Evolutionary conservation across 2,329 filamentous ascomycete species (phyloP).

Genomic region (Talaromyces sp.): DNA sequence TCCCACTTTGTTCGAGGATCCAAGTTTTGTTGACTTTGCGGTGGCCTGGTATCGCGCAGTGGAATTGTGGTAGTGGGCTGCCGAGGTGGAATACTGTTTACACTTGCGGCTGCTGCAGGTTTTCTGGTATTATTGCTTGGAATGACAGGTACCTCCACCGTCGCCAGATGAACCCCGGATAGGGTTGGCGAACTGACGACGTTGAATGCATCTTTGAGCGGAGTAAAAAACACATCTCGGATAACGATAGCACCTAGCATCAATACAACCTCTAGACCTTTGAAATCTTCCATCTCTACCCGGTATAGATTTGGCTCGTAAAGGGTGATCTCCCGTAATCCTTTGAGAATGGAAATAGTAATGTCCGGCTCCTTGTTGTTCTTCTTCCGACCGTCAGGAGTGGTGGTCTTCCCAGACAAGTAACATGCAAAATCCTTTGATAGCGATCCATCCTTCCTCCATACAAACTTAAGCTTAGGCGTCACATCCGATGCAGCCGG

Average conservation of each 20-base stretch:
- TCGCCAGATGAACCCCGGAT: slow-evolving; percentile 16
- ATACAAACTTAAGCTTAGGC: slow-evolving; percentile 78
- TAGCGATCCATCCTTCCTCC: slow-evolving; percentile 83
- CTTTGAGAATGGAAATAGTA: slow-evolving; percentile 81
- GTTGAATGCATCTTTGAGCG: slow-evolving; percentile 75
- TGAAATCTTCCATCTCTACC: slow-evolving; percentile 89
- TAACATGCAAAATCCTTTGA: slow-evolving; percentile 87
- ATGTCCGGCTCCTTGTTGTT: slow-evolving; percentile 94
- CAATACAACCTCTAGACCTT: slow-evolving; percentile 83
- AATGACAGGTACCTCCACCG: not conserved
- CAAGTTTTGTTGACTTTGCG: slow-evolving; percentile 29
- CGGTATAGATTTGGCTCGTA: slow-evolving; percentile 91
- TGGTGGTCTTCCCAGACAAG: slow-evolving; percentile 72
- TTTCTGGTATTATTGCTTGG: not conserved
- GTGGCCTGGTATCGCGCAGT: slow-evolving; percentile 20
- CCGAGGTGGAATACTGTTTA: slow-evolving; percentile 16
- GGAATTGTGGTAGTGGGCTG: slow-evolving; percentile 26
- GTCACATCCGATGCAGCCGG: slow-evolving; percentile 54
- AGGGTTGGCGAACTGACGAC: slow-evolving; percentile 36
- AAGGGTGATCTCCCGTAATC: slow-evolving; percentile 73
- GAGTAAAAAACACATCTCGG: slow-evolving; percentile 60
- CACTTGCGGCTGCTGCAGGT: not conserved
- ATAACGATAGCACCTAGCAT: slow-evolving; percentile 59
- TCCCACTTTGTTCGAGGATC: slow-evolving; percentile 54
- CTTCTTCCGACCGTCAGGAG: slow-evolving; percentile 61